These are phyloP conservation scores for Amyloporia xantha DNA, from an alignment of 768 basidiomycete species.

Conservation along the genomic window DNA sequence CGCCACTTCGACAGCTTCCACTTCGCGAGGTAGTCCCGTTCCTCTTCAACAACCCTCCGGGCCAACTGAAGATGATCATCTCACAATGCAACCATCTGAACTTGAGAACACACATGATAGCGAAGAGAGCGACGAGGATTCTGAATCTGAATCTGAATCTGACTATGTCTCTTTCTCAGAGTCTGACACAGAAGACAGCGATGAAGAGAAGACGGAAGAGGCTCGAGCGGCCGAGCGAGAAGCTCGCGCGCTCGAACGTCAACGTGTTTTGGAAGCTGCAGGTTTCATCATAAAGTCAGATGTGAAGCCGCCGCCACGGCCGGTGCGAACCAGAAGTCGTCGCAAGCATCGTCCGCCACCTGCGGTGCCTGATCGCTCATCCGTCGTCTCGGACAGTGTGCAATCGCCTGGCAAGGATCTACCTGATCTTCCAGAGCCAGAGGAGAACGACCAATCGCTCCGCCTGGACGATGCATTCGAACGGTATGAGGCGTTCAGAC, in stretches of 20 bases:
- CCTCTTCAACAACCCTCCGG: background rate
- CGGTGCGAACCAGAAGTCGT: conserved; percentile 25
- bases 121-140: conserved; percentile 19
- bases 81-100: background rate
- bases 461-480: conserved; percentile 81
- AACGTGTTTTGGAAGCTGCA: conserved; percentile 81
- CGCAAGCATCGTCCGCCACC: conserved; percentile 44
- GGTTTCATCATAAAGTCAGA: conserved; percentile 73
- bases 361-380: conserved; percentile 35
- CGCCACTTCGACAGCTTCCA: conserved; percentile 4
- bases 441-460: conserved; percentile 13
- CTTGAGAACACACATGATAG: conserved; percentile 20
- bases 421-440: conserved; percentile 40
- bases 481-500: conserved; percentile 79
- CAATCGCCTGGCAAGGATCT: conserved; percentile 40
- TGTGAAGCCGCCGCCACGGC: conserved; percentile 41
- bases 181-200: conserved; percentile 33
- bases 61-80: background rate
- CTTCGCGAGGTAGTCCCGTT: background rate
- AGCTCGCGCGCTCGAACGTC: conserved; percentile 67
- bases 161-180: conserved; percentile 39
- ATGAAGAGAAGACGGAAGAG: conserved; percentile 29
- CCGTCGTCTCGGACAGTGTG: conserved; percentile 17
- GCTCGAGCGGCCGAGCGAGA: conserved; percentile 46
- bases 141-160: conserved; percentile 30